Conservation (phyloP, 2,329 filamentous ascomycete genomes). For the Hymenoscyphus linearis region DNA sequence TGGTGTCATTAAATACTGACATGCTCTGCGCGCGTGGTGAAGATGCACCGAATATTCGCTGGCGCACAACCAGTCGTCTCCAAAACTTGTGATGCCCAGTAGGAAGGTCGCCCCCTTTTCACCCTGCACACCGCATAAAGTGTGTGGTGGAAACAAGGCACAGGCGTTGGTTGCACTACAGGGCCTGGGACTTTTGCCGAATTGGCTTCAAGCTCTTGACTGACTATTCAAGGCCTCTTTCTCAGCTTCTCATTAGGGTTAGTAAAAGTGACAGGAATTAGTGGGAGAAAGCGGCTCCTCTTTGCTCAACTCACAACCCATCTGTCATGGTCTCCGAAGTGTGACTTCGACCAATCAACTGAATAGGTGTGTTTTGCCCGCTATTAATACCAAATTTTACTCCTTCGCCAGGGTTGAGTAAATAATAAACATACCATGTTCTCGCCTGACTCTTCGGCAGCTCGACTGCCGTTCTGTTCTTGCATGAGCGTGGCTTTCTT, state of each 20-base stretch:
- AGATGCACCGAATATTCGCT: not conserved
- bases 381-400: not conserved
- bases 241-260: not conserved
- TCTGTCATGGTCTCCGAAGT: not conserved
- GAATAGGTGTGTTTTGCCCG: not conserved
- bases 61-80: not conserved
- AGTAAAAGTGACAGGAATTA: not conserved
- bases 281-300: not conserved
- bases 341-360: not conserved
- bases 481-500: not conserved
- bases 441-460: not conserved
- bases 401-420: not conserved
- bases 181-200: not conserved
- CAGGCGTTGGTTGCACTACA: not conserved
- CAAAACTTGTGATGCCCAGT: not conserved
- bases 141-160: not conserved
- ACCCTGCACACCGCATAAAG: not conserved
- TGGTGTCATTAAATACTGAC: conserved; percentile 1
- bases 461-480: conserved; percentile 8
- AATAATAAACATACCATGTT: not conserved
- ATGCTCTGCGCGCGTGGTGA: conserved; percentile 6
- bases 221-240: not conserved
- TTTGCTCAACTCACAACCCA: not conserved
- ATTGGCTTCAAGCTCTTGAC: not conserved
- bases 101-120: conserved; percentile 2